A percentile compares a stretch with the other conserved stretches of the same genome.
These are phyloP conservation scores for Lachancea quebecensis DNA, from an alignment of 805 yeast species.

Conservation along the genomic window DNA sequence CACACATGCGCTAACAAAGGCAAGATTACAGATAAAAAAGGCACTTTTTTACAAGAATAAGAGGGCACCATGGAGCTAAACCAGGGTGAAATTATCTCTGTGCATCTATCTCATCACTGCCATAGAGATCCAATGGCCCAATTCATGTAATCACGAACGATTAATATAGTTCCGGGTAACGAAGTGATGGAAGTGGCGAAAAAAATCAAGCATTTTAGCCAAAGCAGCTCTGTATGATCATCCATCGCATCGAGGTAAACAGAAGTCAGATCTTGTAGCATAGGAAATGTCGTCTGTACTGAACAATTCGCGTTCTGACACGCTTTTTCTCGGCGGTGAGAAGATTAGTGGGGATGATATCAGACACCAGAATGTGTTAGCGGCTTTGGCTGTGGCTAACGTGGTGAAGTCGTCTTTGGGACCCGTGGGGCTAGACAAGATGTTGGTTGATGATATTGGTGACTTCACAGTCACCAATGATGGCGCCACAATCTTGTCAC, in stretches of 20 bases:
- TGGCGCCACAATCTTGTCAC: slow-evolving; percentile 90
- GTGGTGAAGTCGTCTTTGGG: slow-evolving; percentile 87
- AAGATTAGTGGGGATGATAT: slow-evolving; percentile 94
- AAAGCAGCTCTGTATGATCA: neutral
- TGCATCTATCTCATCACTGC: too few species aligned
- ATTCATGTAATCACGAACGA: too few species aligned
- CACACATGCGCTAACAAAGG: too few species aligned
- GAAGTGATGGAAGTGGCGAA: too few species aligned
- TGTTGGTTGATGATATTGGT: slow-evolving; percentile 98
- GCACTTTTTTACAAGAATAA: too few species aligned
- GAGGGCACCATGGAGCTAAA: too few species aligned
- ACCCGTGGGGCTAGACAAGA: slow-evolving; percentile 96
- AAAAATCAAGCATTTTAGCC: too few species aligned
- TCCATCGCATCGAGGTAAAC: neutral
- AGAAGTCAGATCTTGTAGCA: neutral
- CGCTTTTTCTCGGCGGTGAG: slow-evolving; percentile 92
- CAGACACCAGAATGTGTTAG: slow-evolving; percentile 91
- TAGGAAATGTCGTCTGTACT: slow-evolving; percentile 51
- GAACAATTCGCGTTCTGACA: slow-evolving; percentile 81
- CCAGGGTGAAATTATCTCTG: too few species aligned
- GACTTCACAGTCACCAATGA: slow-evolving; percentile 98
- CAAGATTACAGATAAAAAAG: too few species aligned
- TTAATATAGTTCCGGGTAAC: too few species aligned
- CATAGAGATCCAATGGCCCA: too few species aligned
- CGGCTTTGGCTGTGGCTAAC: slow-evolving; percentile 79